phyloP scores from a whole-genome alignment of 148 eudicot genomes.

The Limonium bicolor region DNA sequence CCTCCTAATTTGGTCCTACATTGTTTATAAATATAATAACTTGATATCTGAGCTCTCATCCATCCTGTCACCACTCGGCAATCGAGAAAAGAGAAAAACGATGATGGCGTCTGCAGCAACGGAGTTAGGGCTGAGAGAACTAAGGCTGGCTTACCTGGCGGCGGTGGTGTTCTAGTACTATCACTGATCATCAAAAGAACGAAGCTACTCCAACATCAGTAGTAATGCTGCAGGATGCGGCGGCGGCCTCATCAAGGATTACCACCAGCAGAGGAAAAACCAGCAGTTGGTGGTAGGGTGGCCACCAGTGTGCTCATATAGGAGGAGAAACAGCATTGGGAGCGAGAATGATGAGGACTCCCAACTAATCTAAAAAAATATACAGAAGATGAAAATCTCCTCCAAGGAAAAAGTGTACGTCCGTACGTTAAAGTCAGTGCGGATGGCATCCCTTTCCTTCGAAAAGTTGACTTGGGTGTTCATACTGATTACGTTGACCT shows the following conservation, averaged over 20 bases:
- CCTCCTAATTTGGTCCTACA: too few species aligned
- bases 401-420: too few species aligned
- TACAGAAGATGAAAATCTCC: too few species aligned
- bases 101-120: too few species aligned
- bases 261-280: neutral
- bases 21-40: too few species aligned
- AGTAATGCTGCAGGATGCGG: constrained; percentile 1
- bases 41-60: too few species aligned
- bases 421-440: constrained; percentile 63
- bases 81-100: too few species aligned
- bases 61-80: too few species aligned
- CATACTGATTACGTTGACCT: constrained; percentile 30
- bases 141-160: constrained; percentile 60
- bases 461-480: constrained; percentile 46
- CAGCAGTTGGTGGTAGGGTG: constrained; percentile 44
- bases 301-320: constrained; percentile 75
- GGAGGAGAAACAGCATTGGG: constrained; percentile 32
- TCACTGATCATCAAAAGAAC: constrained; percentile 34
- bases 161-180: neutral
- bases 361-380: too few species aligned
- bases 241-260: neutral
- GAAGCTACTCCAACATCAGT: constrained; percentile 31
- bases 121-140: constrained; percentile 54
- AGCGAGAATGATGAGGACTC: constrained; percentile 20
- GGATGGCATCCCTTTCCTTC: constrained; percentile 74